phyloP scores from a whole-genome alignment of 140 eudicot genomes.

The Erigeron philadelphicus region DNA sequence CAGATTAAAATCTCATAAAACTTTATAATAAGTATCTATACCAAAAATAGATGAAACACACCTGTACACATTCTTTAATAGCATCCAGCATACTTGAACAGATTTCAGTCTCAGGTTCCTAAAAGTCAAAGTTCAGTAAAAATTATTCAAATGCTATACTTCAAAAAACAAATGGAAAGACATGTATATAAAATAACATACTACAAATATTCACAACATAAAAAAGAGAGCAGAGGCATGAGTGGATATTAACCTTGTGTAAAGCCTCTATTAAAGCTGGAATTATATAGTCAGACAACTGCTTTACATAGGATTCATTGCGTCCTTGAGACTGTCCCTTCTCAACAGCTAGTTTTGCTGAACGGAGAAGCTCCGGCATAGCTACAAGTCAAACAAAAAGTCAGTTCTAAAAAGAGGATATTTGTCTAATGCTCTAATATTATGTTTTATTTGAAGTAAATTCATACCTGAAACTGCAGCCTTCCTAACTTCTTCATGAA shows the following conservation, averaged over 20 bases:
- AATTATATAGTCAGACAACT: constrained; percentile 53
- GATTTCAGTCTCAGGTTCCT: constrained; percentile 74
- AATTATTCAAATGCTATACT: constrained; percentile 8
- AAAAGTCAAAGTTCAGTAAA: constrained; percentile 26
- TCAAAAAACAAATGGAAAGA: neutral
- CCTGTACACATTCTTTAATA: constrained; percentile 57
- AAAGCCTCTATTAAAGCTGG: constrained; percentile 68
- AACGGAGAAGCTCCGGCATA: constrained; percentile 65
- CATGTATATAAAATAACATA: neutral
- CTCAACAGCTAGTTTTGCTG: constrained; percentile 69
- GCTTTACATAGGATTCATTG: constrained; percentile 57
- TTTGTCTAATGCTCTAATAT: too few relatives aligned
- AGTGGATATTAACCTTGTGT: constrained; percentile 37
- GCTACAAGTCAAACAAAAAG: constrained; percentile 38
- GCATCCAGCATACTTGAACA: constrained; percentile 59
- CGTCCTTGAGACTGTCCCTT: constrained; percentile 72
- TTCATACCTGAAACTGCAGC: constrained; percentile 68
- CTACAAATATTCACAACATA: neutral
- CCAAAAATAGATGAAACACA: constrained; percentile 8
- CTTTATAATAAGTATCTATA: neutral
- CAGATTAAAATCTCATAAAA: constrained; percentile 3
- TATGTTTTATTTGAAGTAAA: constrained; percentile 2
- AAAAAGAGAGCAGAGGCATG: neutral
- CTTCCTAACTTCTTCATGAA: constrained; percentile 66
- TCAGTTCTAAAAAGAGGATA: constrained; percentile 5